phyloP scores from a whole-genome alignment of 2,329 filamentous ascomycete species.

The Lecanosticta acicola region DNA sequence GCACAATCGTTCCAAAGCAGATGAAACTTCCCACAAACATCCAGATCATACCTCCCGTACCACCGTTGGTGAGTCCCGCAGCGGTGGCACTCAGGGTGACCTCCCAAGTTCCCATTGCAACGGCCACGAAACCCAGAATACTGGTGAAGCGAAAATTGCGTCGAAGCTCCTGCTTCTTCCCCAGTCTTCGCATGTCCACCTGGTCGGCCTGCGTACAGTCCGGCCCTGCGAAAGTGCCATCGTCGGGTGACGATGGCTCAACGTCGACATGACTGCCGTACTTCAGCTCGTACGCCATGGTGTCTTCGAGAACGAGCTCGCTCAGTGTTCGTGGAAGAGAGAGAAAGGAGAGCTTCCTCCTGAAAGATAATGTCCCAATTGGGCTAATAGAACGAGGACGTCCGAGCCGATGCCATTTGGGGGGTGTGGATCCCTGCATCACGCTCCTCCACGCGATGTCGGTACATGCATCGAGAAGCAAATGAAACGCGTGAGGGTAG shows the following conservation, averaged over 20 bases:
- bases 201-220: slow-evolving; percentile 4
- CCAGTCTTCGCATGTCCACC: slow-evolving; percentile 18
- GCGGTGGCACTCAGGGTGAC: slow-evolving; percentile 9
- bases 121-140: slow-evolving; percentile 26
- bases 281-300: slow-evolving; percentile 4
- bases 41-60: slow-evolving; percentile 20
- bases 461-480: too few species aligned
- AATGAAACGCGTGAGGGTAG: too few species aligned
- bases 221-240: not conserved
- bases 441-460: too few species aligned
- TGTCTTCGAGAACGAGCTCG: not conserved
- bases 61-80: slow-evolving; percentile 17
- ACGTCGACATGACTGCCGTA: not conserved
- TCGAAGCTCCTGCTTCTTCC: slow-evolving; percentile 18
- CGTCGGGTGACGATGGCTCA: not conserved
- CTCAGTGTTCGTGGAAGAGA: not conserved
- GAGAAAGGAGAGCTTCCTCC: not conserved
- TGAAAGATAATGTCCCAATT: not conserved
- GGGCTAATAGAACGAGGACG: not conserved
- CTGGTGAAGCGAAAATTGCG: slow-evolving; percentile 17
- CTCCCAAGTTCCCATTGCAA: slow-evolving; percentile 28
- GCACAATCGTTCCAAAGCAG: slow-evolving; percentile 17
- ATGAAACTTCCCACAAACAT: slow-evolving; percentile 15
- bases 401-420: not conserved
- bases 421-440: too few species aligned